These are phyloP conservation scores for Globisporangium alternatum DNA, from an alignment of 352 stramenopile genomes.

Conservation along the genomic window DNA sequence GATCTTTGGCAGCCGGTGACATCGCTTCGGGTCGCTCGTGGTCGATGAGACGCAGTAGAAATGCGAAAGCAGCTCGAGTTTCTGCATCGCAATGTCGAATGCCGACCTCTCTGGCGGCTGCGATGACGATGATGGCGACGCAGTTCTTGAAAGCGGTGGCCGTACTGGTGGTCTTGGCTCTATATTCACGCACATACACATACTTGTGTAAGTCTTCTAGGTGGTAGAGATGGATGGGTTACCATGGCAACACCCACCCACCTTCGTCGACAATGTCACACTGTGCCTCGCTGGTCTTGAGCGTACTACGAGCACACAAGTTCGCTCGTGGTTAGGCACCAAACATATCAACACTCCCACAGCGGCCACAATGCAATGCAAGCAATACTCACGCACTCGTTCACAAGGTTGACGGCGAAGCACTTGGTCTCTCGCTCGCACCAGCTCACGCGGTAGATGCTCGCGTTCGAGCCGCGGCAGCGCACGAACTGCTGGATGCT, in stretches of 20 bases:
- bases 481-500: slow-evolving; percentile 71
- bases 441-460: slow-evolving; percentile 73
- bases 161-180: background rate
- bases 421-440: slow-evolving; percentile 44
- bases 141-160: background rate
- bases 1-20: slow-evolving; percentile 46
- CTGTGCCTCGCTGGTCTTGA: slow-evolving; percentile 11
- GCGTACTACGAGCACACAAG: background rate
- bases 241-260: background rate
- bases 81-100: slow-evolving; percentile 19
- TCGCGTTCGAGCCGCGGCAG: slow-evolving; percentile 62
- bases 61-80: slow-evolving; percentile 20
- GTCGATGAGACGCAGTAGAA: slow-evolving; percentile 40
- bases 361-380: background rate
- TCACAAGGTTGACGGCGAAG: slow-evolving; percentile 73
- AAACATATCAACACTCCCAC: too few species aligned
- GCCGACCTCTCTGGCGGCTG: background rate
- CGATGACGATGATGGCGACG: background rate
- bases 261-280: background rate
- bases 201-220: background rate
- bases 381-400: slow-evolving; percentile 40
- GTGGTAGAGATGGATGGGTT: background rate
- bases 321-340: too few species aligned
- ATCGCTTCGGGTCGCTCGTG: slow-evolving; percentile 32
- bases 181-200: background rate